These are phyloP conservation scores for Globisporangium solare DNA, from an alignment of 352 stramenopile species.

Conservation along the genomic window DNA sequence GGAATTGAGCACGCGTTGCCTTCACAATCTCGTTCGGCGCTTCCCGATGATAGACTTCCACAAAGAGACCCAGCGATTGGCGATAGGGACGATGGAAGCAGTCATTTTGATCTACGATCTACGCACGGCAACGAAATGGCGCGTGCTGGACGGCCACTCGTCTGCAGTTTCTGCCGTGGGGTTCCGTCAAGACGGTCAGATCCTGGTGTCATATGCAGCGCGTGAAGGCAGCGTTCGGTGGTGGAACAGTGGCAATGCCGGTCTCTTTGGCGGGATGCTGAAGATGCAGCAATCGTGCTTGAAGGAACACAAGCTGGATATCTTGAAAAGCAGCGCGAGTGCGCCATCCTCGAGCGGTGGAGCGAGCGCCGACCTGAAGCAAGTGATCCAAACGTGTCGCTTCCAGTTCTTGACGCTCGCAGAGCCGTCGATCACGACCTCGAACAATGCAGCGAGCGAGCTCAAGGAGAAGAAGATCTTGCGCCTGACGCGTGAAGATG, in stretches of 20 bases:
- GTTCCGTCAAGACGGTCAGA: conserved; percentile 71
- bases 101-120: conserved; percentile 89
- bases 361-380: conserved; percentile 60
- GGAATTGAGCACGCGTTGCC: conserved; percentile 66
- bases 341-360: conserved; percentile 51
- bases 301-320: conserved; percentile 73
- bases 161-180: conserved; percentile 64
- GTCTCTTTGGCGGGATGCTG: conserved; percentile 78
- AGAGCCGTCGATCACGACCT: conserved; percentile 21
- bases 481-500: conserved; percentile 70
- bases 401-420: conserved; percentile 75
- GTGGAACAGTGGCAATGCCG: conserved; percentile 81
- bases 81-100: conserved; percentile 82
- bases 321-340: conserved; percentile 34
- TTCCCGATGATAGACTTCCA: conserved; percentile 90
- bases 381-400: conserved; percentile 82
- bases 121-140: conserved; percentile 85
- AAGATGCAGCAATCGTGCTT: conserved; percentile 87
- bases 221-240: conserved; percentile 74
- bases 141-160: conserved; percentile 76
- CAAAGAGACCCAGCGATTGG: conserved; percentile 80
- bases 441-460: conserved; percentile 7
- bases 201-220: conserved; percentile 80
- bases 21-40: conserved; percentile 75
- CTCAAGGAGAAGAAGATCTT: conserved; percentile 51